Percentiles rank a stretch among this genome's conserved stretches.
Evolutionary conservation across 257 asterid species (phyloP).

Genomic region (Solanum acaule): DNA sequence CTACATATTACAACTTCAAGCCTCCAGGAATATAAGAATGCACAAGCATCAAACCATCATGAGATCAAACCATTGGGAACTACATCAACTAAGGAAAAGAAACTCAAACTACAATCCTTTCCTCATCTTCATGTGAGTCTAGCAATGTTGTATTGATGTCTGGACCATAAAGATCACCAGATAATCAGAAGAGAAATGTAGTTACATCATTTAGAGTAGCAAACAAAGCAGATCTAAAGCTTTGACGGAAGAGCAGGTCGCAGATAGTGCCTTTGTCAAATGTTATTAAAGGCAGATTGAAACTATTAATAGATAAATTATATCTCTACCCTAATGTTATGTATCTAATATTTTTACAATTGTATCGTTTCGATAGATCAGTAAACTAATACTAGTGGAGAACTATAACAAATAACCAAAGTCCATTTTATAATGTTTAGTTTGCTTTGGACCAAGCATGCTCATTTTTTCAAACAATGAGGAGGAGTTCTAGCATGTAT

Average conservation of each 20-base stretch:
- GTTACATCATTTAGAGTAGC: conserved; percentile 25
- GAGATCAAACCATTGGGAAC: conserved; percentile 9
- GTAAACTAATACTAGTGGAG: no score
- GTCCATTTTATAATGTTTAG: no score
- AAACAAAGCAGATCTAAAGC: conserved; percentile 40
- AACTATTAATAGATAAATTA: no score
- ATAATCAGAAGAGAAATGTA: conserved; percentile 18
- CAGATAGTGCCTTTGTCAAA: conserved; percentile 33
- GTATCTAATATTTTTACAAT: no score
- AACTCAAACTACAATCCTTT: conserved; percentile 12
- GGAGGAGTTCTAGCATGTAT: no score
- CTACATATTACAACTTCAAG: background rate
- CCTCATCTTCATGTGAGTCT: conserved; percentile 7
- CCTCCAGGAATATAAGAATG: background rate
- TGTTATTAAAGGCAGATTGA: conserved; percentile 19
- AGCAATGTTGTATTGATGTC: conserved; percentile 13
- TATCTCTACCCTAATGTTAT: no score
- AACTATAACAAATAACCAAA: no score
- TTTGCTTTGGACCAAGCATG: no score
- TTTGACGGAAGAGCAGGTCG: conserved; percentile 39
- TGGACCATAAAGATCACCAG: conserved; percentile 18
- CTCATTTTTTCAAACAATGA: no score
- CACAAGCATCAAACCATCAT: conserved; percentile 10
- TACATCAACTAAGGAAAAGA: conserved; percentile 5
- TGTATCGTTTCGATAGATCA: no score